Percentiles rank a stretch among this genome's conserved stretches.
phyloP scores from a whole-genome alignment of 768 basidiomycete species.

The Suillus subaureus region DNA sequence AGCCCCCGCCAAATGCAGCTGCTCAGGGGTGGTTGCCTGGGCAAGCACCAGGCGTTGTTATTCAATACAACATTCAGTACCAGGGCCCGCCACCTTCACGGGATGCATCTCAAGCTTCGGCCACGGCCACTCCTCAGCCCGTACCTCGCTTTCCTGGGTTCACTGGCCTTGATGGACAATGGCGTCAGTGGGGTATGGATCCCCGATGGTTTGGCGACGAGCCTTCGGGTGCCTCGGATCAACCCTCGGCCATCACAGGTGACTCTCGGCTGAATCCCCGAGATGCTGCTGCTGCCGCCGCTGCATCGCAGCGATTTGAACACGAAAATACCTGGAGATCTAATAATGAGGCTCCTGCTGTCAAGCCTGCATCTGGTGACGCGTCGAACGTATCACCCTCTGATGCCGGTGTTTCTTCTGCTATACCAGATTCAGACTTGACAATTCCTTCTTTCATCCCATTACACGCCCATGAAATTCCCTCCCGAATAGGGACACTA shows the following conservation, averaged over 20 bases:
- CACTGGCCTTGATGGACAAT: constrained; percentile 62
- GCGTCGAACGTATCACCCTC: background rate
- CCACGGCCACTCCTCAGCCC: constrained; percentile 38
- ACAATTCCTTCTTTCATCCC: constrained; percentile 1
- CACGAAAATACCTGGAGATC: background rate
- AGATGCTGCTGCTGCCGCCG: constrained; percentile 69
- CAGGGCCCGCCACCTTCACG: constrained; percentile 35
- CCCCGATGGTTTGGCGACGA: constrained; percentile 29
- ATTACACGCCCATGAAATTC: constrained; percentile 4
- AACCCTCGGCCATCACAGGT: constrained; percentile 3
- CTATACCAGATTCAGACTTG: background rate
- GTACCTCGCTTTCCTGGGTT: constrained; percentile 65
- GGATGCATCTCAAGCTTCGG: constrained; percentile 17
- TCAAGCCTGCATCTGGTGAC: background rate
- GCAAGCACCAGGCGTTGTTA: constrained; percentile 50
- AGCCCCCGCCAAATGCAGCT: constrained; percentile 38
- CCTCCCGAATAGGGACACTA: background rate
- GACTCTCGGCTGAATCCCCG: constrained; percentile 34
- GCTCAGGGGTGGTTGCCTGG: constrained; percentile 39
- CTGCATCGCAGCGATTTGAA: constrained; percentile 58
- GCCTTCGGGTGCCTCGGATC: constrained; percentile 2
- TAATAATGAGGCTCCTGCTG: background rate
- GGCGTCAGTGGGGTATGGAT: constrained; percentile 63
- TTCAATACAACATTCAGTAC: constrained; percentile 68
- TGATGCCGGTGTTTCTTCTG: background rate